Evolutionary conservation across 768 basidiomycete species (phyloP).

Genomic region (Podaxis rugospora): DNA sequence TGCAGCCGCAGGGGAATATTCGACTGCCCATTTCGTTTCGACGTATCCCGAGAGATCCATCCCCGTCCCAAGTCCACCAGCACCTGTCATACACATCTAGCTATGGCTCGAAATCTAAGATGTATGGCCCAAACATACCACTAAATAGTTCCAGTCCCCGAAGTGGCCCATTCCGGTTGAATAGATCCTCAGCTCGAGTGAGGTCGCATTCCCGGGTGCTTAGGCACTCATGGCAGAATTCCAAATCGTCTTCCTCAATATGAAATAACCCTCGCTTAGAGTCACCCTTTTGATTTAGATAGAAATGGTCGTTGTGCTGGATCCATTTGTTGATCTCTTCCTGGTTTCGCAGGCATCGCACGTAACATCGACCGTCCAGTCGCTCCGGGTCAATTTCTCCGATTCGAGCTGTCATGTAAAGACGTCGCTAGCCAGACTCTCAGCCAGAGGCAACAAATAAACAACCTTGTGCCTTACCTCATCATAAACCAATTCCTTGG

Average conservation of each 20-base stretch:
- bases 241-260: slow-evolving; percentile 22
- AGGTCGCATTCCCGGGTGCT: slow-evolving; percentile 26
- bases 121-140: slow-evolving; percentile 34
- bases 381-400: slow-evolving; percentile 27
- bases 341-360: slow-evolving; percentile 30
- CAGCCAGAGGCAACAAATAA: background rate
- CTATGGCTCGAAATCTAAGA: background rate
- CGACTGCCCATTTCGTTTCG: slow-evolving; percentile 65
- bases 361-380: slow-evolving; percentile 54
- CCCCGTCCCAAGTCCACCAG: slow-evolving; percentile 71
- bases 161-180: slow-evolving; percentile 38
- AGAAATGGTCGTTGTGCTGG: slow-evolving; percentile 54
- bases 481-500: slow-evolving; percentile 27
- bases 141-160: slow-evolving; percentile 65
- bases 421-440: slow-evolving; percentile 26
- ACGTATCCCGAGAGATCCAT: slow-evolving; percentile 58
- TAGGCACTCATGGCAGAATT: slow-evolving; percentile 36
- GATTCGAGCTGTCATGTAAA: slow-evolving; percentile 34
- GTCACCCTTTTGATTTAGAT: slow-evolving; percentile 33
- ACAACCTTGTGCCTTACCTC: slow-evolving; percentile 35
- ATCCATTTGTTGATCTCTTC: slow-evolving; percentile 44
- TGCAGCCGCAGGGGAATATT: slow-evolving; percentile 60
- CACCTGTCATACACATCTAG: slow-evolving; percentile 39
- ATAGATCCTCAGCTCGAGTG: slow-evolving; percentile 24
- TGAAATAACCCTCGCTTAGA: slow-evolving; percentile 14